Percentiles rank a stretch among this genome's conserved stretches.
Conservation (phyloP, 768 basidiomycete genomes). For the Trametes elegans region DNA sequence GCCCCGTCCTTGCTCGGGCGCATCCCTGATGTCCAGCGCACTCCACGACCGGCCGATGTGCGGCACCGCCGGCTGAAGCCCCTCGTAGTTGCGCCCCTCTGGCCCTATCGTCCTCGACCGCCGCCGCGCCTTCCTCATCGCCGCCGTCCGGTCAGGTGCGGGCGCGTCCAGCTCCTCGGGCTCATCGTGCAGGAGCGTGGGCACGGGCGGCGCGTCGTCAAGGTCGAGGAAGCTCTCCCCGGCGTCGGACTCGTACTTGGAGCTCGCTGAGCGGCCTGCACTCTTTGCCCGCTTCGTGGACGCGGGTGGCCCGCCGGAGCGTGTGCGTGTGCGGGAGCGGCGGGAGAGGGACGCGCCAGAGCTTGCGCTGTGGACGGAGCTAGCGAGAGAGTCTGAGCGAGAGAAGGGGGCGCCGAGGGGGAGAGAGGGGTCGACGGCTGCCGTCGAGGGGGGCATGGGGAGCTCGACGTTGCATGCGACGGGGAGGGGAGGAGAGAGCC, state of each 20-base stretch:
- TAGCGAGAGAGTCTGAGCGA: conserved; percentile 32
- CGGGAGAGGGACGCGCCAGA: conserved; percentile 27
- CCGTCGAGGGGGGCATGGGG: conserved; percentile 31
- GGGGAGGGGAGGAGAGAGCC: conserved; percentile 17
- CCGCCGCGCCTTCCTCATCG: conserved; percentile 2
- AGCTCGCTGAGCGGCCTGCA: conserved; percentile 15
- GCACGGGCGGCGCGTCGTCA: conserved; percentile 21
- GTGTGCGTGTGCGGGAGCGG: conserved; percentile 31
- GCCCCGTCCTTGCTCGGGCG: conserved; percentile 11
- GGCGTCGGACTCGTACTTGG: conserved; percentile 15
- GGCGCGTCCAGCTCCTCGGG: conserved; percentile 14
- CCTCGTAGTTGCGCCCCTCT: not conserved
- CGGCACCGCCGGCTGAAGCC: conserved; percentile 2
- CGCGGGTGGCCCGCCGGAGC: conserved; percentile 27
- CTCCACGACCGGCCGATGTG: conserved; percentile 12
- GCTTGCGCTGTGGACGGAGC: conserved; percentile 24
- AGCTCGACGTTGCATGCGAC: conserved; percentile 30
- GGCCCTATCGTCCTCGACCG: conserved; percentile 13
- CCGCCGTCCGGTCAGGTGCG: conserved; percentile 6
- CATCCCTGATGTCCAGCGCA: conserved; percentile 16
- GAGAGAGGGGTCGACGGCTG: conserved; percentile 21
- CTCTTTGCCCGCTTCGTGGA: conserved; percentile 26
- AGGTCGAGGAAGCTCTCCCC: conserved; percentile 19
- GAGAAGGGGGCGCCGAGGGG: conserved; percentile 18
- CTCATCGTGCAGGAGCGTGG: conserved; percentile 18